A percentile compares a stretch with the other conserved stretches of the same genome.
Evolutionary conservation across 176 grass and related monocot genomes (phyloP).

Genomic region (Olyra latifolia): DNA sequence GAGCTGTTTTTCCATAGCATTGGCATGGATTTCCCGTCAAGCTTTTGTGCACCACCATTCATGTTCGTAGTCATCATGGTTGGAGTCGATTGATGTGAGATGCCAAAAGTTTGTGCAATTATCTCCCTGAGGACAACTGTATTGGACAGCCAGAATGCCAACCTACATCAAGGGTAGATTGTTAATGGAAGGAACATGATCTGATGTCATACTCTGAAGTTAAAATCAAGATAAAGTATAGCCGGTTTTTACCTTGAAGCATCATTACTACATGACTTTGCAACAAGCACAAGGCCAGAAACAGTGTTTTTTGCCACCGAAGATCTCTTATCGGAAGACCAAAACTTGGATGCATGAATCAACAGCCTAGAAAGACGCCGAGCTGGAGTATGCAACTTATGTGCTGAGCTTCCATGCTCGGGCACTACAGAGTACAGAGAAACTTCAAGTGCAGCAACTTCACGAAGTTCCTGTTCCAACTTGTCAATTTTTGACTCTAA

Average conservation of each 20-base stretch:
- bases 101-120: conserved; percentile 67
- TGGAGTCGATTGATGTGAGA: conserved; percentile 38
- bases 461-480: conserved; percentile 84
- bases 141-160: conserved; percentile 98
- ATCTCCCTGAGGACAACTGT: conserved; percentile 87
- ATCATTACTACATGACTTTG: conserved; percentile 92
- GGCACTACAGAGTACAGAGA: conserved; percentile 74
- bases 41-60: conserved; percentile 44
- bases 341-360: conserved; percentile 72
- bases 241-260: conserved; percentile 75
- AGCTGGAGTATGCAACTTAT: conserved; percentile 96
- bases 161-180: conserved; percentile 50
- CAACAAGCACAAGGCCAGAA: conserved; percentile 74
- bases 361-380: conserved; percentile 79
- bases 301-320: conserved; percentile 69
- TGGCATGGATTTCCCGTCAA: conserved; percentile 54
- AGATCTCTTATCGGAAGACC: conserved; percentile 65
- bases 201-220: conserved; percentile 12
- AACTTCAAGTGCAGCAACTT: conserved; percentile 90
- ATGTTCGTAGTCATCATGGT: conserved; percentile 17
- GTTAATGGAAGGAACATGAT: conserved; percentile 25
- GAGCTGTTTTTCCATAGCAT: conserved; percentile 52
- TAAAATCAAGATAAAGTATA: conserved; percentile 19
- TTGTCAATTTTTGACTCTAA: conserved; percentile 62
- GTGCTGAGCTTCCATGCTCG: conserved; percentile 79